Conservation (phyloP, 495 filamentous ascomycete species). For the Staphylotrichum tortipilum region DNA sequence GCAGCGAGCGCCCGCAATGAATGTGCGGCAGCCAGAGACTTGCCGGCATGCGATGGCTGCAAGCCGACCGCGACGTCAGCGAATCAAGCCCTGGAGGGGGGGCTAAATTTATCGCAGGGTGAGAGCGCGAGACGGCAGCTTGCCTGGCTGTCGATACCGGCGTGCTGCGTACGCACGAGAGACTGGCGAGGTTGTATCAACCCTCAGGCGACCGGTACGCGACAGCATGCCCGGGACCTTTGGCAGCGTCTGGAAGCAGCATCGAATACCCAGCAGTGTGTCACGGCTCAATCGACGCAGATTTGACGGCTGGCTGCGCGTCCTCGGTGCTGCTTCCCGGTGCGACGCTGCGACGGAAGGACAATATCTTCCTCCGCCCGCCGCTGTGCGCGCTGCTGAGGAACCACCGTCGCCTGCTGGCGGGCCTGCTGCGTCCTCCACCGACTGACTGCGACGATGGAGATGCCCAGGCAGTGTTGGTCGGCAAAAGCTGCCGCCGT, state of each 20-base stretch:
- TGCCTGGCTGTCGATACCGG: too few relatives aligned
- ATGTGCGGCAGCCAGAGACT: slow-evolving; percentile 14
- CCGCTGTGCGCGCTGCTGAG: too few relatives aligned
- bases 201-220: not conserved
- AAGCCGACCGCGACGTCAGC: not conserved
- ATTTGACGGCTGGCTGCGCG: slow-evolving; percentile 3
- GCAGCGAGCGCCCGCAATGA: slow-evolving; percentile 8
- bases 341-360: slow-evolving; percentile 2
- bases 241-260: slow-evolving; percentile 9
- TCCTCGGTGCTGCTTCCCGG: slow-evolving; percentile 4
- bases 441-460: too few relatives aligned
- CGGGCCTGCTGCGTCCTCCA: too few relatives aligned
- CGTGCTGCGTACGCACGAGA: slow-evolving; percentile 13
- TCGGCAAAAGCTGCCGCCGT: not conserved
- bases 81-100: slow-evolving; percentile 7
- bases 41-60: slow-evolving; percentile 11
- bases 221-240: slow-evolving; percentile 7
- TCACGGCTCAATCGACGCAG: slow-evolving; percentile 8
- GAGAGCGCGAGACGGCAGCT: slow-evolving; percentile 4
- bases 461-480: not conserved
- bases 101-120: slow-evolving; percentile 14
- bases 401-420: too few relatives aligned
- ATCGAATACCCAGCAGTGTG: slow-evolving; percentile 10
- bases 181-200: slow-evolving; percentile 11
- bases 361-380: not conserved